Conservation (phyloP, 2,329 filamentous ascomycete species). For the Cladobotryum protrusum region DNA sequence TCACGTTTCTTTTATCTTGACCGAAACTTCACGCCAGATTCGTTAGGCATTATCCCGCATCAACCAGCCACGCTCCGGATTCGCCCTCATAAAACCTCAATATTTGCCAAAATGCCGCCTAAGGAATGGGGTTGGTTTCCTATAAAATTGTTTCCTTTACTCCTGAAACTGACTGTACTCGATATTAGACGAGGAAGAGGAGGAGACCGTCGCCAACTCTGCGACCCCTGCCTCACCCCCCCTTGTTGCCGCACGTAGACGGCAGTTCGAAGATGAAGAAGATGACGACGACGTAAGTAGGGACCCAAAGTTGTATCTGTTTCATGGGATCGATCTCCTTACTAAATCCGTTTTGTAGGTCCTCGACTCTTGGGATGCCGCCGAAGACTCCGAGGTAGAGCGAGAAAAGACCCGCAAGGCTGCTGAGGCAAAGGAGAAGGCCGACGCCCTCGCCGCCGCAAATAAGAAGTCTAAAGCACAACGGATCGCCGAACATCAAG, state of each 20-base stretch:
- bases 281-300: constrained; percentile 67
- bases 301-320: background rate
- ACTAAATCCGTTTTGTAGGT: constrained; percentile 48
- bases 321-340: background rate
- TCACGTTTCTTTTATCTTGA: background rate
- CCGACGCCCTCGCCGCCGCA: constrained; percentile 78
- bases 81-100: too few species aligned
- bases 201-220: constrained; percentile 34
- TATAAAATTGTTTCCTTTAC: background rate
- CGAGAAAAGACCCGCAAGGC: constrained; percentile 90
- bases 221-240: constrained; percentile 32
- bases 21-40: background rate
- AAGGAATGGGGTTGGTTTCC: constrained; percentile 27
- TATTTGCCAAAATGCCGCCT: background rate
- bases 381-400: constrained; percentile 94
- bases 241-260: constrained; percentile 36
- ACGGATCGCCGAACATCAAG: constrained; percentile 74
- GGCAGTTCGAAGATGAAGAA: constrained; percentile 87
- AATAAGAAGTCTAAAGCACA: constrained; percentile 86
- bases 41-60: too few species aligned
- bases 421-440: constrained; percentile 79
- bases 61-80: too few species aligned
- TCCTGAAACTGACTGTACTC: background rate
- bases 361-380: constrained; percentile 93
- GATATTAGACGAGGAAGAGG: constrained; percentile 29